Percentiles rank a stretch among this genome's conserved stretches.
phyloP scores from a whole-genome alignment of 1,139 yeast genomes.

The Suhomyces bolitotheri region DNA sequence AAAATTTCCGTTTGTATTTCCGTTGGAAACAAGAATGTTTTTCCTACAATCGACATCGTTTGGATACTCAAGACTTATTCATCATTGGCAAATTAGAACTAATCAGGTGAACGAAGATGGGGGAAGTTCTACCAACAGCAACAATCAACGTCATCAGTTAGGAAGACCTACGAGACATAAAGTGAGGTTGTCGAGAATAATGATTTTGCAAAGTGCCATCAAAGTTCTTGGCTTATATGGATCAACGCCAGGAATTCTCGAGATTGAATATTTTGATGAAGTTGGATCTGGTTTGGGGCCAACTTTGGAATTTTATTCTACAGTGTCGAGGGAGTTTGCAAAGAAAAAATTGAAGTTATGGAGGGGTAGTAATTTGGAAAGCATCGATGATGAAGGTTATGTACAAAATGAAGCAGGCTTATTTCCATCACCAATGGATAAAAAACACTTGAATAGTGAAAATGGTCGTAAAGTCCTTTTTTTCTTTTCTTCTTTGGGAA shows the following conservation, averaged over 20 bases:
- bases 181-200: constrained; percentile 71
- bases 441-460: constrained; percentile 27
- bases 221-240: constrained; percentile 80
- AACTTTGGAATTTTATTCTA: constrained; percentile 86
- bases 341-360: constrained; percentile 62
- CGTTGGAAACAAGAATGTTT: constrained; percentile 75
- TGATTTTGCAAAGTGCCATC: constrained; percentile 73
- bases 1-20: constrained; percentile 78
- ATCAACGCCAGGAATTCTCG: constrained; percentile 75
- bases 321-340: constrained; percentile 74
- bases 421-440: constrained; percentile 69
- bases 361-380: constrained; percentile 49
- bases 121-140: constrained; percentile 14
- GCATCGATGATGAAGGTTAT: constrained; percentile 36
- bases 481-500: constrained; percentile 71
- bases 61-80: constrained; percentile 84
- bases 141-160: constrained; percentile 42
- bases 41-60: constrained; percentile 87
- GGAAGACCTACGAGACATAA: constrained; percentile 84
- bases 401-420: constrained; percentile 53
- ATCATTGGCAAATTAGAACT: constrained; percentile 68
- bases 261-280: constrained; percentile 86
- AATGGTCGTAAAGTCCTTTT: constrained; percentile 49
- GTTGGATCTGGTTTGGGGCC: constrained; percentile 98
- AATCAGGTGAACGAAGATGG: constrained; percentile 40